A percentile compares a stretch with the other conserved stretches of the same genome.
Evolutionary conservation across 2,329 filamentous ascomycete genomes (phyloP).

Genomic region (Aspergillus sp.): DNA sequence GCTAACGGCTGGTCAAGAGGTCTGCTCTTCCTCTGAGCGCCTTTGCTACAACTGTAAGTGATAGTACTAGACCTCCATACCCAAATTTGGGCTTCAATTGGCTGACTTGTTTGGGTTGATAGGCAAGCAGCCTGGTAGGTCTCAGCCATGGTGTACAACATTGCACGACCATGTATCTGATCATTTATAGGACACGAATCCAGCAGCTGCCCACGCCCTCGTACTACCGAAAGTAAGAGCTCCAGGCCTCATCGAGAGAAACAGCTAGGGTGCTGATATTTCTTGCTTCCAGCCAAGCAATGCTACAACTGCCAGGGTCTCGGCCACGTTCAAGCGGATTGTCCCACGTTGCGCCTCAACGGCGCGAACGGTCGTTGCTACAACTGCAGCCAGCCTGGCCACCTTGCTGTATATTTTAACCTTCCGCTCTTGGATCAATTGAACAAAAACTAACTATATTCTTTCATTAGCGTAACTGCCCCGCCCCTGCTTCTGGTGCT

Average conservation of each 20-base stretch:
- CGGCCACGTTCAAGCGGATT: conserved; percentile 97
- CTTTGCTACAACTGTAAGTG: conserved; percentile 98
- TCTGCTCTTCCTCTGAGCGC: conserved; percentile 95
- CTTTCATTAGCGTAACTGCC: conserved; percentile 71
- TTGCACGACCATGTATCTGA: conserved; percentile 21
- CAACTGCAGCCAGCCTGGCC: conserved; percentile 89
- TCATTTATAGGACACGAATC: conserved; percentile 76
- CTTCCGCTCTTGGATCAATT: background rate
- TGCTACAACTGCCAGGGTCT: conserved; percentile 99
- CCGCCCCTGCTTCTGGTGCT: conserved; percentile 65
- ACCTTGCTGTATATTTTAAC: conserved; percentile 71
- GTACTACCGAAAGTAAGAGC: conserved; percentile 81
- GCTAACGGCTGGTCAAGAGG: conserved; percentile 63
- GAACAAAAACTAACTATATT: conserved; percentile 4
- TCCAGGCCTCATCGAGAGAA: conserved; percentile 4
- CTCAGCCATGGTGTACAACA: conserved; percentile 11
- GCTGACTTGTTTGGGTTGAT: conserved; percentile 21
- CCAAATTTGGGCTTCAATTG: conserved; percentile 13
- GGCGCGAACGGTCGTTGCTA: conserved; percentile 89
- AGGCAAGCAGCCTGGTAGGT: conserved; percentile 50
- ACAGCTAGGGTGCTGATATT: conserved; percentile 19
- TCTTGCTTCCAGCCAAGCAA: conserved; percentile 72
- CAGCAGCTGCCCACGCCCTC: conserved; percentile 92
- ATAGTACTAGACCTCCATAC: background rate
- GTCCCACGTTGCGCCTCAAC: conserved; percentile 90